Evolutionary conservation across 345 rosid species (phyloP).

Genomic region (Zanthoxylum bungeanum): DNA sequence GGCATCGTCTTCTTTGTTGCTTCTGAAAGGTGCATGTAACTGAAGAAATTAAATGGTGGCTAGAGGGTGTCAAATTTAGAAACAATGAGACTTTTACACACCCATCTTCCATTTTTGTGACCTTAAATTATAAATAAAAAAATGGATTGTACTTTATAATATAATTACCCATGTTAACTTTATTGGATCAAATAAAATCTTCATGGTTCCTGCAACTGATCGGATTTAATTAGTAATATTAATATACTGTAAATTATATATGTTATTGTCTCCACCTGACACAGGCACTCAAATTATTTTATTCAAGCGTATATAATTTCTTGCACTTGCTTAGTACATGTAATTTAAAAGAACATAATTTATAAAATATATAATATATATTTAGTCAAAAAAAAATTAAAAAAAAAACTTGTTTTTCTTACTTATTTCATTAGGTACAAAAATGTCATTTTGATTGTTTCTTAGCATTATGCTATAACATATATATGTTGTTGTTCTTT

Average conservation of each 20-base stretch:
- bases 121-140: not conserved
- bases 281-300: not conserved
- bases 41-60: not conserved
- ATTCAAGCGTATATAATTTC: not conserved
- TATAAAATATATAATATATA: too few species aligned
- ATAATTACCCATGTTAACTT: not conserved
- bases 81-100: not conserved
- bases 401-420: too few species aligned
- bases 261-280: not conserved
- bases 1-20: conserved; percentile 36
- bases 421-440: not conserved
- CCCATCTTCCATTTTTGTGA: not conserved
- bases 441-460: too few species aligned
- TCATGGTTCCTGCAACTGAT: not conserved
- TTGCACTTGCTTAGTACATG: not conserved
- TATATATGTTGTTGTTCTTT: not conserved
- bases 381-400: too few species aligned
- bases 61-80: not conserved
- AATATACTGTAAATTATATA: not conserved
- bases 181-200: not conserved
- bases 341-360: too few species aligned
- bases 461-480: not conserved
- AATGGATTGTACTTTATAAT: conserved; percentile 12
- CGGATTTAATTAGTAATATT: not conserved
- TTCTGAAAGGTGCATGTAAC: conserved; percentile 14